Evolutionary conservation across 352 stramenopile species (phyloP).

Genomic region (Phytophthora quininea): DNA sequence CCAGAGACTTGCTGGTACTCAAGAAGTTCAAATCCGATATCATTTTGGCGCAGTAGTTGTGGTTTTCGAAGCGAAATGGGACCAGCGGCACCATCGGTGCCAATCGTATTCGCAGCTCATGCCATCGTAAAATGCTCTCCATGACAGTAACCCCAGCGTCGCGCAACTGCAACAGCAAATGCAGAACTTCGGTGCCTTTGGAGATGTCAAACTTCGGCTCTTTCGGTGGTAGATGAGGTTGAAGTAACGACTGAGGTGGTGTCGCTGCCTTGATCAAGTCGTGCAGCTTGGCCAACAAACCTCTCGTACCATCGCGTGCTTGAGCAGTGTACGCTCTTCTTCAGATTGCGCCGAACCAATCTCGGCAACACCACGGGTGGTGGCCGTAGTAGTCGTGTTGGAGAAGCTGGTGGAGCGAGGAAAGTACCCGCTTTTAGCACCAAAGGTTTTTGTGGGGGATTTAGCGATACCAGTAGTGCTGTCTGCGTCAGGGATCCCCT

Average conservation of each 20-base stretch:
- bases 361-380: slow-evolving; percentile 25
- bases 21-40: slow-evolving; percentile 82
- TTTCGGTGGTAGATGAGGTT: slow-evolving; percentile 23
- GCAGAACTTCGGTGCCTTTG: slow-evolving; percentile 59
- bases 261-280: slow-evolving; percentile 33
- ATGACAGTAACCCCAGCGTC: slow-evolving; percentile 64
- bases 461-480: not conserved
- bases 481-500: not conserved
- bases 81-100: slow-evolving; percentile 30
- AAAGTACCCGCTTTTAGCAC: slow-evolving; percentile 22
- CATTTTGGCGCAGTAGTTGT: slow-evolving; percentile 81
- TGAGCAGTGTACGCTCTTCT: slow-evolving; percentile 47
- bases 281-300: slow-evolving; percentile 58
- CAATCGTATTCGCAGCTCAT: slow-evolving; percentile 33
- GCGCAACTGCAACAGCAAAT: slow-evolving; percentile 69
- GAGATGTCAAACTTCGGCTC: slow-evolving; percentile 45
- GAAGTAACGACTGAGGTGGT: slow-evolving; percentile 26
- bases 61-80: slow-evolving; percentile 55
- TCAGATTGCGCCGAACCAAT: slow-evolving; percentile 29
- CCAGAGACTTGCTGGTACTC: slow-evolving; percentile 49
- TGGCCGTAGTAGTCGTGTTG: slow-evolving; percentile 26
- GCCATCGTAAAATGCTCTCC: slow-evolving; percentile 61
- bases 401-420: slow-evolving; percentile 26
- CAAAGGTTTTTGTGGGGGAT: slow-evolving; percentile 15
- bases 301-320: slow-evolving; percentile 66